These are phyloP conservation scores for Funneliformis caledonium DNA, from an alignment of 371 early-diverging fungal genomes.

Conservation along the genomic window DNA sequence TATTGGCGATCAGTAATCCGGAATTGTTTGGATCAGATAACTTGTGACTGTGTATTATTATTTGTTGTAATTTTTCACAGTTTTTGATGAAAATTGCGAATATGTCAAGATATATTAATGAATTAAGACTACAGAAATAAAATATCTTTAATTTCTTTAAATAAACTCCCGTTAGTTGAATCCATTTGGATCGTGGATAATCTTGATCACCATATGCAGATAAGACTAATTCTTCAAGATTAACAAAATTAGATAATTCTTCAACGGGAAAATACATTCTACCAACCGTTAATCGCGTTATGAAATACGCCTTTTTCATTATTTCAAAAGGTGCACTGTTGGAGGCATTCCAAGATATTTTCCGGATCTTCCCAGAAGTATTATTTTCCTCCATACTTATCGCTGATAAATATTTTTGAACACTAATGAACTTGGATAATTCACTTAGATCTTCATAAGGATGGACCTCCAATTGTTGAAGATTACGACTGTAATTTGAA, in stretches of 20 bases:
- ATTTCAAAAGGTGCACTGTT: neutral
- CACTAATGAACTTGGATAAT: neutral
- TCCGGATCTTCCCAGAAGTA: neutral
- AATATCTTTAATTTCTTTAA: neutral
- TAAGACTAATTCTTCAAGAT: conserved; percentile 4
- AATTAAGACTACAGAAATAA: neutral
- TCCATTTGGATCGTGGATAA: neutral
- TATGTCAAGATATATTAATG: neutral
- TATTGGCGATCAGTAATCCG: neutral
- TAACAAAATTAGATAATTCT: neutral
- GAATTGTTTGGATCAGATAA: conserved; percentile 11
- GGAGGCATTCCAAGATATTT: neutral
- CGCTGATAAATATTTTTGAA: conserved; percentile 1
- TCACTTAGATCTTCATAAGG: neutral
- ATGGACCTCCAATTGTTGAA: neutral
- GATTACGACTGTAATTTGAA: neutral
- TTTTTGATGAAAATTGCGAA: conserved; percentile 5
- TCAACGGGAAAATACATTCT: neutral
- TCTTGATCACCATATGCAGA: neutral
- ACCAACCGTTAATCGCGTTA: neutral
- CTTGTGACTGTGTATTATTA: neutral
- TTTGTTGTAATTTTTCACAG: neutral
- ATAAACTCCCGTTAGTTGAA: neutral
- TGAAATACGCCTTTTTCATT: neutral
- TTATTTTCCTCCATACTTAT: conserved; percentile 1